A percentile compares a stretch with the other conserved stretches of the same genome.
phyloP scores from a whole-genome alignment of 2,329 filamentous ascomycete species.

The Penicillium sp. region DNA sequence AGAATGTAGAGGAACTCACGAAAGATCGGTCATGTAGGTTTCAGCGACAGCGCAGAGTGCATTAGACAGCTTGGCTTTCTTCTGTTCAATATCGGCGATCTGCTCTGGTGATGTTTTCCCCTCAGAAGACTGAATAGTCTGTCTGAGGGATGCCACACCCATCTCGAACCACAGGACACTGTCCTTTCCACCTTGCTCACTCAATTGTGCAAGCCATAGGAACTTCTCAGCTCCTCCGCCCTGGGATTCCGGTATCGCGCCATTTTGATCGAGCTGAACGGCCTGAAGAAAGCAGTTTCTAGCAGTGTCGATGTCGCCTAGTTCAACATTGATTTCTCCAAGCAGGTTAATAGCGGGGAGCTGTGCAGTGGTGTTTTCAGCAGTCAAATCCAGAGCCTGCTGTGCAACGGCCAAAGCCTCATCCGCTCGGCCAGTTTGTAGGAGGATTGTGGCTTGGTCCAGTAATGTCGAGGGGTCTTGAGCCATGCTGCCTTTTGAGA shows the following conservation, averaged over 20 bases:
- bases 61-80: slow-evolving; percentile 77
- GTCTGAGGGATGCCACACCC: slow-evolving; percentile 67
- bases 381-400: slow-evolving; percentile 47
- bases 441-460: slow-evolving; percentile 54
- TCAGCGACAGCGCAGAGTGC: slow-evolving; percentile 93
- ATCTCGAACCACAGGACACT: slow-evolving; percentile 62
- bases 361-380: slow-evolving; percentile 37
- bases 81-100: slow-evolving; percentile 58
- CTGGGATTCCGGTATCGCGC: slow-evolving; percentile 63
- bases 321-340: slow-evolving; percentile 77
- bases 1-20: slow-evolving; percentile 49
- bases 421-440: slow-evolving; percentile 59
- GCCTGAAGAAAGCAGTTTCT: slow-evolving; percentile 70
- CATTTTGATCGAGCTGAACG: slow-evolving; percentile 72
- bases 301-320: slow-evolving; percentile 76
- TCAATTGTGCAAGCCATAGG: slow-evolving; percentile 88
- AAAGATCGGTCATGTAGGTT: slow-evolving; percentile 98
- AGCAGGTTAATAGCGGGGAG: slow-evolving; percentile 68
- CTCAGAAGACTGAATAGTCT: slow-evolving; percentile 65
- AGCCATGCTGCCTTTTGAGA: slow-evolving; percentile 45
- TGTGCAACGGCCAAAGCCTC: slow-evolving; percentile 56
- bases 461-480: slow-evolving; percentile 56
- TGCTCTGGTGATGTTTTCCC: slow-evolving; percentile 43
- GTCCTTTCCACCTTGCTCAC: slow-evolving; percentile 59
- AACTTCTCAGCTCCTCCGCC: slow-evolving; percentile 93